Percentiles rank a stretch among this genome's conserved stretches.
These are phyloP conservation scores for Venturia nashicola DNA, from an alignment of 2,329 filamentous ascomycete species.

Conservation along the genomic window DNA sequence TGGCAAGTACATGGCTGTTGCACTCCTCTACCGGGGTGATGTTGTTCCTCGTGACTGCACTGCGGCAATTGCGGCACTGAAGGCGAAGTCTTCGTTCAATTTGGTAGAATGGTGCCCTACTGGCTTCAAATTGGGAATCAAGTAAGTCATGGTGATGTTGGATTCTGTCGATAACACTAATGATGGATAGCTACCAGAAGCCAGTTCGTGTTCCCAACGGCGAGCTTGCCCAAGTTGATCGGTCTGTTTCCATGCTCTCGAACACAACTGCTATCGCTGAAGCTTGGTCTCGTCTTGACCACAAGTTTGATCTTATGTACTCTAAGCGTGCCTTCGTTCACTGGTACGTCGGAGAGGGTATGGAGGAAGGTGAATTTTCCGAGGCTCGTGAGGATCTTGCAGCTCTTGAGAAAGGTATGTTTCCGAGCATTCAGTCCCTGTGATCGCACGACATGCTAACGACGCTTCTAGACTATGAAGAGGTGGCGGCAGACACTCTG, in stretches of 20 bases:
- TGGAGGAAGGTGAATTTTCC: conserved; percentile 85
- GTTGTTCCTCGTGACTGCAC: conserved; percentile 59
- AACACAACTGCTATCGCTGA: conserved; percentile 65
- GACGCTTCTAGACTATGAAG: conserved; percentile 49
- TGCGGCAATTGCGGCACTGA: conserved; percentile 52
- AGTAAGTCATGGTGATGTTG: conserved; percentile 16
- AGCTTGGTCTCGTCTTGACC: conserved; percentile 59
- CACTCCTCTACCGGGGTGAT: conserved; percentile 59
- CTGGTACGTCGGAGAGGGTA: conserved; percentile 79
- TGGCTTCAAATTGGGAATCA: conserved; percentile 63
- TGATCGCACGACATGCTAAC: neutral
- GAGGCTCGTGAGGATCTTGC: conserved; percentile 79
- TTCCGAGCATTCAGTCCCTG: neutral
- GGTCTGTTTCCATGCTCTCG: conserved; percentile 58
- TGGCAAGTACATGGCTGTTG: conserved; percentile 66
- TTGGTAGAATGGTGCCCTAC: conserved; percentile 66
- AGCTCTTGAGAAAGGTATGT: conserved; percentile 57
- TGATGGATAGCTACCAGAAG: conserved; percentile 19
- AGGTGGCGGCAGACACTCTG: conserved; percentile 60
- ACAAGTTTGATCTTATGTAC: conserved; percentile 72
- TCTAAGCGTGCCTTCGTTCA: conserved; percentile 66
- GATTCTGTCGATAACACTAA: neutral
- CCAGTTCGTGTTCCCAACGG: conserved; percentile 48
- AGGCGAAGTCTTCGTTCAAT: conserved; percentile 62
- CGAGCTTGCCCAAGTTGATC: conserved; percentile 49